Percentiles rank a stretch among this genome's conserved stretches.
phyloP scores from a whole-genome alignment of 495 filamentous ascomycete species.

The Usnea hakonensis region DNA sequence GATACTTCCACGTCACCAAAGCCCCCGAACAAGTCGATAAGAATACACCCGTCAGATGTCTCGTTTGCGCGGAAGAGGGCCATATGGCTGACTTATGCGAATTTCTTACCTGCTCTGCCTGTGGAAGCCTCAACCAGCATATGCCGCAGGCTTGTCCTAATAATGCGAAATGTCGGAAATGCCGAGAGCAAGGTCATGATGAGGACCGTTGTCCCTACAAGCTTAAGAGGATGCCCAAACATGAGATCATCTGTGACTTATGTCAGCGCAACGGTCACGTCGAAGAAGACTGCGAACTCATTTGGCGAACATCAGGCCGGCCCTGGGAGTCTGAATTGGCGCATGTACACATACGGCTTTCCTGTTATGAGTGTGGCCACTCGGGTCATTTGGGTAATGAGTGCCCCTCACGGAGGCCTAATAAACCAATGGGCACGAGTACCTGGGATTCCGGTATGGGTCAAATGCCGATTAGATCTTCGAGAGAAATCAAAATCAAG shows the following conservation, averaged over 20 bases:
- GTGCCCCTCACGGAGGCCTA: constrained; percentile 32
- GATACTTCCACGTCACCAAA: constrained; percentile 47
- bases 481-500: constrained; percentile 23
- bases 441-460: constrained; percentile 14
- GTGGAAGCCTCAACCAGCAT: constrained; percentile 20
- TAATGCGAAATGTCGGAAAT: constrained; percentile 39
- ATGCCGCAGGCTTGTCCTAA: constrained; percentile 29
- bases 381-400: constrained; percentile 41
- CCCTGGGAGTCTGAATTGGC: constrained; percentile 28
- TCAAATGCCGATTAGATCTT: constrained; percentile 12
- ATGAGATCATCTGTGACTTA: constrained; percentile 40
- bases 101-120: constrained; percentile 21
- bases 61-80: constrained; percentile 42
- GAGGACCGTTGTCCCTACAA: constrained; percentile 32
- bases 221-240: constrained; percentile 31
- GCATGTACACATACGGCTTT: constrained; percentile 28
- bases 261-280: constrained; percentile 37
- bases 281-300: constrained; percentile 38
- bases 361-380: constrained; percentile 43
- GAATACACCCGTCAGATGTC: constrained; percentile 50
- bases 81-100: constrained; percentile 42
- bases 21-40: constrained; percentile 55
- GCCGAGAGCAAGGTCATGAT: constrained; percentile 41
- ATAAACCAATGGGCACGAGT: constrained; percentile 23
- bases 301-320: constrained; percentile 31